Evolutionary conservation across 2,329 filamentous ascomycete species (phyloP), one percentile per base, ranked within the genome.

Genomic region (Penicillium sp.): DNA sequence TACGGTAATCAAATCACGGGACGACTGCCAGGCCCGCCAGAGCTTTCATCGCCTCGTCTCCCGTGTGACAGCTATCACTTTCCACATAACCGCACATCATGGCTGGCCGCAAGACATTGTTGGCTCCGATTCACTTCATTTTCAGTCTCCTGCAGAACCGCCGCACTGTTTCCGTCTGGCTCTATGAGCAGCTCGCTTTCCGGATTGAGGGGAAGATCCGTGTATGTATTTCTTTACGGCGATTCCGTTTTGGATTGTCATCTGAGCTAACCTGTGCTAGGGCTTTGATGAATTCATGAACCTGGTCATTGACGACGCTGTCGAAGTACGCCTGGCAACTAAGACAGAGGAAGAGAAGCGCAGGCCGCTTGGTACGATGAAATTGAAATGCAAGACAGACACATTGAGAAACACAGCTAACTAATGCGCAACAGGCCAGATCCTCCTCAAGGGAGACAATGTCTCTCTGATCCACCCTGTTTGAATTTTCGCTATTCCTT

Each of bases 201-300:
- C 84, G 94, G 59, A 97, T 99, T 71, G 92, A 97, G 79, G 94
- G 94, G 61, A 96, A 93, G 79, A 96, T 99, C 65, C 86, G 94
- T 70, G 93, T 96, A 76, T 62, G 87, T 76, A 25, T 25, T 56
- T 44, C n/a, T 33, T 45, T 46, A 52, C 29, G 44, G n/a, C 31
- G 45, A 52, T 19, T 13, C 29, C n/a, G 29, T 16, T 33, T 38
- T 51, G 8, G 8, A 19, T 43, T 27, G 45, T 40, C 31, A 46
- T 41, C 45, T 40, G 43, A 52, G 41, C 53, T 62, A 47, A 61
- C 45, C 15, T 40, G 29, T n/a, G 36, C 27, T 62, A 96, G 92
- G 92, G 94, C 15, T 99, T 99, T 66, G 94, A 99, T 74, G 94
- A 99, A 77, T 99, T 97, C 79, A 97, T 99, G 92, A 99, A 99